Evolutionary conservation across 805 yeast genomes (phyloP), one percentile per base, ranked within the genome.

Genomic region (Schizosaccharomyces japonicus): DNA sequence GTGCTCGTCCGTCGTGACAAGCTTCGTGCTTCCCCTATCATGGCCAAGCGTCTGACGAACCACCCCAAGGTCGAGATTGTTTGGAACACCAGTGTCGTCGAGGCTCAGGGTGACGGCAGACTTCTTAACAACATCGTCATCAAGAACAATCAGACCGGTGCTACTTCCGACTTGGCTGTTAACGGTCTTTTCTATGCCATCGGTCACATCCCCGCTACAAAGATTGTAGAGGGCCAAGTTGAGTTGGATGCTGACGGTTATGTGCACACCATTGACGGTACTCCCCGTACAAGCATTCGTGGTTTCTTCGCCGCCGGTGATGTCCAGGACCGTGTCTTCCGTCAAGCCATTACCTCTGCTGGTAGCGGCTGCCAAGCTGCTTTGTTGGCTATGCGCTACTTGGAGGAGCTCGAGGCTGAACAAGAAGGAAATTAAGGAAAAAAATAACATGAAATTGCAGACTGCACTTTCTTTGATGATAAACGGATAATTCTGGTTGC

Each of bases 291-390:
- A 45, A 76, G 92, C 11, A 73, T 87, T 50, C 73, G 72, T 58
- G 96, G 95, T 62, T 81, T 90, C 52, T 90, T 80, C 56, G 98
- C 98, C 51, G 98, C 98, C 51, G 98, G 98, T 66, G 98, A 90
- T 61, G 98, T 90, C 50, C 98, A 90, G 67, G 98, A 90, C 66
- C 78, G 82, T 64, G 75, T 73, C 62, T 90, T 87, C 67, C 82
- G 98, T 76, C 98, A 90, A 70, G 98, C 98, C 50, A 83, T 90
- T 60, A 90, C 98, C 39, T 84, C 95, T 63, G 98, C 98, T n/a
- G 98, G 98, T 60, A 73, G 94, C 53, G 98, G 98, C 53, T 90
- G 98, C 72, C 87, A 85, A 95, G 98, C 98, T 58, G 98, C 94
- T 51, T 72, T 90, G 52, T 96, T 90, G 58, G 82, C 87, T 59